Percentiles rank a stretch among this genome's conserved stretches.
Evolutionary conservation across 805 yeast species (phyloP).

Genomic region (Suhomyces sp.): DNA sequence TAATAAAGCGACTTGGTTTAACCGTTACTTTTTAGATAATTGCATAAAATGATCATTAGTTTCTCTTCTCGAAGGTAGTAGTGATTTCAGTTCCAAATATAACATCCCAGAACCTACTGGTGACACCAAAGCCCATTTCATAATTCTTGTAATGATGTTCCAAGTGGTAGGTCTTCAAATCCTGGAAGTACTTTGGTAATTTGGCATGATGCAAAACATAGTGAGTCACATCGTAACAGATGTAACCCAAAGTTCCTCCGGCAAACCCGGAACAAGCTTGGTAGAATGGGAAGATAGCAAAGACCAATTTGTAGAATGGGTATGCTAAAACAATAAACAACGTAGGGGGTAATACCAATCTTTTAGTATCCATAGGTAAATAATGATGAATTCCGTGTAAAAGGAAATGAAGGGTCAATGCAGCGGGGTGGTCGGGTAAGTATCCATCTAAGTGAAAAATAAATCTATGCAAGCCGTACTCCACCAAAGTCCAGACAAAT

Average conservation of each 20-base stretch:
- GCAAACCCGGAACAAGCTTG: conserved; percentile 91
- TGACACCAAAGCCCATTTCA: conserved; percentile 95
- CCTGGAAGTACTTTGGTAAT: conserved; percentile 75
- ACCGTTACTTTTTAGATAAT: no score
- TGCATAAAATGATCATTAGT: no score
- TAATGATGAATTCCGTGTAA: conserved; percentile 97
- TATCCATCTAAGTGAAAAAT: conserved; percentile 87
- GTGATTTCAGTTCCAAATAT: conserved; percentile 82
- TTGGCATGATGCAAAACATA: conserved; percentile 87
- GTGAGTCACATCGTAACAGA: conserved; percentile 90
- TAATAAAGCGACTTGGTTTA: no score
- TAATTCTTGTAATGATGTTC: conserved; percentile 98
- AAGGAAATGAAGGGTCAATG: conserved; percentile 81
- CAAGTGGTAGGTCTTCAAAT: conserved; percentile 83
- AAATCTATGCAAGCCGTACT: conserved; percentile 85
- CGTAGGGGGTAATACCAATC: conserved; percentile 97
- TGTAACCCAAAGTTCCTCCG: conserved; percentile 94
- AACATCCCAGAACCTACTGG: conserved; percentile 89
- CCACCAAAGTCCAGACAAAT: conserved; percentile 90
- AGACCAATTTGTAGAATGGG: conserved; percentile 82
- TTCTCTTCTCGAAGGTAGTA: conserved; percentile 46
- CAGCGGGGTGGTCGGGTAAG: conserved; percentile 76
- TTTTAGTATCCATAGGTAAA: conserved; percentile 91
- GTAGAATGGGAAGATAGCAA: conserved; percentile 71
- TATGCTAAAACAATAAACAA: conserved; percentile 66